phyloP scores from a whole-genome alignment of 2,329 filamentous ascomycete genomes.

The Fusarium nematophilum region DNA sequence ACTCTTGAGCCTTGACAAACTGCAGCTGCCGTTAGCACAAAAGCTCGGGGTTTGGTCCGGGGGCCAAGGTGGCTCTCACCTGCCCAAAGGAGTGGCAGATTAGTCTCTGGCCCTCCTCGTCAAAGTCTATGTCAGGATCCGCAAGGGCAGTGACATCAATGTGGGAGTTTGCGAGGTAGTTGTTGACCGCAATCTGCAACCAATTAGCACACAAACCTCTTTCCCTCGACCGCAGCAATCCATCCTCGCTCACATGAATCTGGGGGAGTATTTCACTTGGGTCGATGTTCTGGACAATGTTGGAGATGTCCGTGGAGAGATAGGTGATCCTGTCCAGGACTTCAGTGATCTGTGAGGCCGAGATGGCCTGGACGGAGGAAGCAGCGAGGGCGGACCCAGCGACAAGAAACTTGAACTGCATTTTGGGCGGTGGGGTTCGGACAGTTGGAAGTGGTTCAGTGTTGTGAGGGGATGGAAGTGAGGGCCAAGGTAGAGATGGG shows the following conservation, averaged over 20 bases:
- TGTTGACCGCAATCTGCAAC: background rate
- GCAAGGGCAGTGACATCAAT: background rate
- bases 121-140: background rate
- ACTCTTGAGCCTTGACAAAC: background rate
- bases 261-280: no score
- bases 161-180: background rate
- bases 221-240: no score
- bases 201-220: no score
- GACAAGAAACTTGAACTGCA: constrained; percentile 35
- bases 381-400: constrained; percentile 27
- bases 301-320: background rate
- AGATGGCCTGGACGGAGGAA: constrained; percentile 17
- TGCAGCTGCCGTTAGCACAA: background rate
- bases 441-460: background rate
- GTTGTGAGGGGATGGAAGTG: no score
- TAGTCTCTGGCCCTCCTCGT: background rate
- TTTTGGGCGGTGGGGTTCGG: constrained; percentile 2
- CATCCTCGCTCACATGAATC: no score
- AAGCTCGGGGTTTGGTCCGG: background rate
- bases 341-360: background rate
- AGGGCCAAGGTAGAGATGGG: no score
- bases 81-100: background rate
- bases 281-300: background rate
- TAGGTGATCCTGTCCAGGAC: background rate
- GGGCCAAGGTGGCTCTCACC: background rate